Base-by-base conservation (phyloP, 371 early-diverging fungal genomes). In the Mucor indicus region DNA sequence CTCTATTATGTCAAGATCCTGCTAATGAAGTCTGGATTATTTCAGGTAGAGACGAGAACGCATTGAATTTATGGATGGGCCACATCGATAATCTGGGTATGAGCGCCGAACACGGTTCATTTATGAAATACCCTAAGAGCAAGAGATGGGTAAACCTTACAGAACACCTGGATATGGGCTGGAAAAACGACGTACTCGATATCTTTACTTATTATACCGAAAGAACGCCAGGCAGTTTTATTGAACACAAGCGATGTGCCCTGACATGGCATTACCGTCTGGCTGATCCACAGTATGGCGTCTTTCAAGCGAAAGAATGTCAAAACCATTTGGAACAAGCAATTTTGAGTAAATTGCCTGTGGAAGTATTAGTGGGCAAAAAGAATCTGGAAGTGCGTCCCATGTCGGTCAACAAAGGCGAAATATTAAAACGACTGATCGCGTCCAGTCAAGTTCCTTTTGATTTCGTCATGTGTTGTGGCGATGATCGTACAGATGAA, bases 331-430 rank as follows among this genome's bases (percentile, higher is more conserved):
- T 96, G 23, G 90, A 93, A 63, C 79, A 88, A 50, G 86, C 92
- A 7, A 80, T 94, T 11, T 68, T 92, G 20, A 89, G 92, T 23
- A 95, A 93, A 64, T 72, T 91, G 11, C 95, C 96, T 0, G 87
- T 98, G 3, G 98, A 97, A 65, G 87, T 97, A 19, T 54, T 98
- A 44, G 82, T 94, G 1, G 98, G 98, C 37, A 96, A 97, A 64
- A 98, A 97, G 78, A 94, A 93, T 44, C 74, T 98, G 1, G 96
- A 98, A 64, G 96, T 96, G 12, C 79, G 92, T 0, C 92, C 92
- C 3, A 77, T 76, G 3, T 58, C 71, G 5, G 77, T 89, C 50
- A 95, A 87, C 66, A 90, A 89, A 74, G 98, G 98, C 11, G 95
- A 96, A 60, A 92, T 96, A 50, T 88, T 97, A 49, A 92, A 92